These are phyloP conservation scores for Solanum gracilifrons DNA, from an alignment of 257 asterid genomes.

Conservation along the genomic window DNA sequence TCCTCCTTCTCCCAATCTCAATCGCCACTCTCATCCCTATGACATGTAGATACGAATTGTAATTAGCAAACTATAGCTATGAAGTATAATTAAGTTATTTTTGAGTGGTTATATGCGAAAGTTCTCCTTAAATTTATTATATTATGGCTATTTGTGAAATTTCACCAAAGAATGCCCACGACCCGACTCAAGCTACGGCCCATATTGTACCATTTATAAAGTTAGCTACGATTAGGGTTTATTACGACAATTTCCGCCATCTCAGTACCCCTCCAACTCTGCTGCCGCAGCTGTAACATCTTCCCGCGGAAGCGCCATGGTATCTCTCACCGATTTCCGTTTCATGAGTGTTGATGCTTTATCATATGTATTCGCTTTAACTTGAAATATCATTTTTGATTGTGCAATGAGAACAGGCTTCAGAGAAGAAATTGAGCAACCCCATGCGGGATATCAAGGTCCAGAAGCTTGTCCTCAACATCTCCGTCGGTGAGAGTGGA, in stretches of 20 bases:
- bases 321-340: not conserved
- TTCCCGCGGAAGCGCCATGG: not conserved
- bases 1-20: not conserved
- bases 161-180: not conserved
- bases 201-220: not conserved
- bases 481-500: not conserved
- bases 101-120: no score
- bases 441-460: not conserved
- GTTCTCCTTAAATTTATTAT: no score
- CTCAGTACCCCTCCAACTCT: not conserved
- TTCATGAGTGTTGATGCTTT: not conserved
- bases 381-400: not conserved
- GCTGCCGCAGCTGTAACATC: not conserved
- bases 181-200: not conserved
- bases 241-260: not conserved
- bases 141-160: not conserved
- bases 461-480: not conserved
- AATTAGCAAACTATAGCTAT: no score
- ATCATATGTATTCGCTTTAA: not conserved
- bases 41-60: not conserved
- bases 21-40: not conserved
- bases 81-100: no score
- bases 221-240: not conserved
- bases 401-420: not conserved
- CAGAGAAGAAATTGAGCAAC: conserved; percentile 1